These are phyloP conservation scores for Xylaria sp. DNA, from an alignment of 2,329 filamentous ascomycete genomes.

Conservation along the genomic window DNA sequence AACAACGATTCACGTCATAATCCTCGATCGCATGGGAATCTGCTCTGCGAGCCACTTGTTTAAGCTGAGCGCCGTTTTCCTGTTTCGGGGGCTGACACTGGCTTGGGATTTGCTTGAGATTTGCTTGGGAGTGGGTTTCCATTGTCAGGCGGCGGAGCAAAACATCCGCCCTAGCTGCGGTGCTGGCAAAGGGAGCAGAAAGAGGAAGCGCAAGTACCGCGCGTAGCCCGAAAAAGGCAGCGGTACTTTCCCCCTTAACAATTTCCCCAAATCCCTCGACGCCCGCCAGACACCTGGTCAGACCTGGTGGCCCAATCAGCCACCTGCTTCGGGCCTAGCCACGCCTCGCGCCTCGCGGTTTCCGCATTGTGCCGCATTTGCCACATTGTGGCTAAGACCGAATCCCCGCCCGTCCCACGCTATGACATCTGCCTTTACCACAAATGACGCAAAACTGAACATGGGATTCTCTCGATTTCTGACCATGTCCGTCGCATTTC, in stretches of 20 bases:
- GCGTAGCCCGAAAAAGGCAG: not conserved
- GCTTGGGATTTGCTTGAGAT: not conserved
- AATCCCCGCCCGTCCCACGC: not conserved
- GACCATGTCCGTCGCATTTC: slow-evolving; percentile 17
- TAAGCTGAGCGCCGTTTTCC: slow-evolving; percentile 18
- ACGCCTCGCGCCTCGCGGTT: no score
- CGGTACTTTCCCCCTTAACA: slow-evolving; percentile 24
- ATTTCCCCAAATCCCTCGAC: not conserved
- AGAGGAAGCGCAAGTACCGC: no score
- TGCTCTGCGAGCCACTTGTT: slow-evolving; percentile 8
- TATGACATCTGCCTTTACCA: slow-evolving; percentile 8
- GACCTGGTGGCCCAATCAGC: slow-evolving; percentile 8
- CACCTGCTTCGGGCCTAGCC: not conserved
- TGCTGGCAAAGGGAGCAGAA: not conserved
- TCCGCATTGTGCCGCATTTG: slow-evolving; percentile 1
- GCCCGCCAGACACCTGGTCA: not conserved
- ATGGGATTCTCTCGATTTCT: slow-evolving; percentile 29
- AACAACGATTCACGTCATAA: slow-evolving; percentile 35
- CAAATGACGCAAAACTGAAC: slow-evolving; percentile 9
- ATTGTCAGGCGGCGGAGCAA: slow-evolving; percentile 30
- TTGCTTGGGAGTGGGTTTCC: not conserved
- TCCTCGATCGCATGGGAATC: slow-evolving; percentile 27
- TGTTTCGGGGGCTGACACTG: slow-evolving; percentile 22
- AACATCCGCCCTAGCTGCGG: slow-evolving; percentile 20
- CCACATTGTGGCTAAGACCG: slow-evolving; percentile 19